Base-by-base conservation (phyloP, 768 basidiomycete species). In the Auriculariales sp. region DNA sequence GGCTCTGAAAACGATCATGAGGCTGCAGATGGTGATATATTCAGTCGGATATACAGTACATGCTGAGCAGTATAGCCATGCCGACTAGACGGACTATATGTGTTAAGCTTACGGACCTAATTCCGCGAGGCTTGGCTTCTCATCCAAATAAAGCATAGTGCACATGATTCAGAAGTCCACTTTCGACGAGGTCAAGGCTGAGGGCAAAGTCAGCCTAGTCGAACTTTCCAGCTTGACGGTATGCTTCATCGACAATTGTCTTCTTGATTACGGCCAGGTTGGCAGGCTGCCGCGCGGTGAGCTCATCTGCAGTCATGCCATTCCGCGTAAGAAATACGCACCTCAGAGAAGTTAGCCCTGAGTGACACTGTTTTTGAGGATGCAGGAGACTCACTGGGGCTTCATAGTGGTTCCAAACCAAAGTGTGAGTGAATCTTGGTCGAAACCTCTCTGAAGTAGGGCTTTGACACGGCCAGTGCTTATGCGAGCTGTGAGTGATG, bases 141-240 rank as follows among this genome's bases (percentile, higher is more conserved):
- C 39, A 44, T 19, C 39, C 19, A 25, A 44, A 44, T 19, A 44
- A 25, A 4, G 39, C 39, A 22, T 44, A 4, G 6, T 44, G 39
- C 17, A 44, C 39, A 25, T 19, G 22, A 24, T 44, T 19, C 11
- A 67, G 27, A 2, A 71, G 48, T 4, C 62, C 65, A 10, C 50
- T 51, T 11, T 51, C 49, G 14, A 51, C 56, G 15, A 61, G 53
- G 32, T 65, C 60, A 44, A 73, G 60, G 2, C 57, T 62, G 2
- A 61, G 58, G 0, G 64, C 44, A 52, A 77, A 76, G 10, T 60
- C 46, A 2, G 52, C 36, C 0, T 51, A 32, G 45, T 72, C 69
- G 55, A 76, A 55, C 58, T 74, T 74, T 3, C 69, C 63, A 0
- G 68, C 70, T 52, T 71, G 72, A n/a, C 71, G 62, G 52, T 73